Percentiles rank a stretch among this genome's conserved stretches.
phyloP scores from a whole-genome alignment of 2,329 filamentous ascomycete genomes.

The Capronia coronata region DNA sequence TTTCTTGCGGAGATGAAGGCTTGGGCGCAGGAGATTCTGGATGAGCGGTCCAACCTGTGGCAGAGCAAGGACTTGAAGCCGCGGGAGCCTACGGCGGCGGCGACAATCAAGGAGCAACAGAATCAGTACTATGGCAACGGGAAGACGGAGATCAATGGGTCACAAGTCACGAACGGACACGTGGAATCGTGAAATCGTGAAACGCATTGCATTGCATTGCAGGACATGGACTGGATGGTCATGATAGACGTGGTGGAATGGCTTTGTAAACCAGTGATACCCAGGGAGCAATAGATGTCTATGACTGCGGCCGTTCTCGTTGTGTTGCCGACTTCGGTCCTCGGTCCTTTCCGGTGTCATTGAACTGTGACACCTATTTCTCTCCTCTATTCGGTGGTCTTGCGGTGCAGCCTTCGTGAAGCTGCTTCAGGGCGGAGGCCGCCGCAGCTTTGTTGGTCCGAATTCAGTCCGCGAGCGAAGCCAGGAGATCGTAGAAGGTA shows the following conservation, averaged over 20 bases:
- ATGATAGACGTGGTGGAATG: not conserved
- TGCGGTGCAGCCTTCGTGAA: too few species aligned
- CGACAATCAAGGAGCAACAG: conserved; percentile 26
- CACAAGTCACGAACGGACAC: not conserved
- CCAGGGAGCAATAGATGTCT: conserved; percentile 5
- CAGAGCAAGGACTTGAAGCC: conserved; percentile 37
- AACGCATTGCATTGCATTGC: too few species aligned
- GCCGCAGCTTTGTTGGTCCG: too few species aligned
- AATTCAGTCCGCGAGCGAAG: too few species aligned
- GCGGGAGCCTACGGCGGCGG: conserved; percentile 16
- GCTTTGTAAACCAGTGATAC: not conserved
- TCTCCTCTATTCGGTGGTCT: too few species aligned
- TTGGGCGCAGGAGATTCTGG: conserved; percentile 71
- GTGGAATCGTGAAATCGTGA: conserved; percentile 3
- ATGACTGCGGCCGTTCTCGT: too few species aligned
- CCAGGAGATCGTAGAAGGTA: too few species aligned
- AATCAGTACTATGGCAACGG: conserved; percentile 28
- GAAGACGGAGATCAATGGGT: not conserved
- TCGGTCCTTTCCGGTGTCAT: too few species aligned
- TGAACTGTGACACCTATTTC: too few species aligned
- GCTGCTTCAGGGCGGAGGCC: too few species aligned
- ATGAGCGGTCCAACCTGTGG: conserved; percentile 72
- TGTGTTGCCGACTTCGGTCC: too few species aligned
- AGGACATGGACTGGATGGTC: not conserved
- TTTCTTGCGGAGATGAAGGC: conserved; percentile 67